Percentiles rank a stretch among this genome's conserved stretches.
Evolutionary conservation across 768 basidiomycete genomes (phyloP).

Genomic region (Roridomyces roridus): DNA sequence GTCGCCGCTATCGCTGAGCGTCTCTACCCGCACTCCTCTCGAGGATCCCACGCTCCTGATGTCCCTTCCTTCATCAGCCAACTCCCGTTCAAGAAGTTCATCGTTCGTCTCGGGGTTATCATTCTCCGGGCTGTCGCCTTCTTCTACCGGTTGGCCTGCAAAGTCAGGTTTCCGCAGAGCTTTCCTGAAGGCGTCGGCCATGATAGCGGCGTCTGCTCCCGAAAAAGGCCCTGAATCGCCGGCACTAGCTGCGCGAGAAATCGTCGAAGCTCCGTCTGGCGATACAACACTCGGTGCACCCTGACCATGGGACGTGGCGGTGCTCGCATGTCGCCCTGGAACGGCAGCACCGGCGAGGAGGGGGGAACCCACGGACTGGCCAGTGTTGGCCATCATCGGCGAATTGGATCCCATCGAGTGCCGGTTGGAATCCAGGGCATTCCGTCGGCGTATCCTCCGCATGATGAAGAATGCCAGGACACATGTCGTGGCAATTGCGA

Average conservation of each 20-base stretch:
- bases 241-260: constrained; percentile 63
- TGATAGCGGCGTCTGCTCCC: constrained; percentile 87
- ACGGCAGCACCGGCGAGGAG: constrained; percentile 43
- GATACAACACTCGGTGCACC: constrained; percentile 50
- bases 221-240: constrained; percentile 77
- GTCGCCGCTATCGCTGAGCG: constrained; percentile 60
- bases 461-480: constrained; percentile 76
- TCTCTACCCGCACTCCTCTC: constrained; percentile 81
- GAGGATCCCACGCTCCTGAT: constrained; percentile 84
- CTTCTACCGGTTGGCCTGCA: constrained; percentile 69
- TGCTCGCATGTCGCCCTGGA: constrained; percentile 37
- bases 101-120: constrained; percentile 40
- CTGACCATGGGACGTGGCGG: constrained; percentile 35
- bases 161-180: constrained; percentile 91
- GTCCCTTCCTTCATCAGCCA: constrained; percentile 90
- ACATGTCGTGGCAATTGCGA: constrained; percentile 76
- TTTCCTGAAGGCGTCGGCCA: constrained; percentile 91
- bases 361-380: constrained; percentile 54
- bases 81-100: constrained; percentile 68
- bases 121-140: constrained; percentile 67
- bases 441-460: constrained; percentile 65
- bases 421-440: constrained; percentile 56
- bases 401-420: constrained; percentile 81
- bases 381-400: constrained; percentile 80
- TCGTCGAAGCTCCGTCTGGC: constrained; percentile 79